phyloP scores from a whole-genome alignment of 2,329 filamentous ascomycete genomes.

The Apiospora marii region DNA sequence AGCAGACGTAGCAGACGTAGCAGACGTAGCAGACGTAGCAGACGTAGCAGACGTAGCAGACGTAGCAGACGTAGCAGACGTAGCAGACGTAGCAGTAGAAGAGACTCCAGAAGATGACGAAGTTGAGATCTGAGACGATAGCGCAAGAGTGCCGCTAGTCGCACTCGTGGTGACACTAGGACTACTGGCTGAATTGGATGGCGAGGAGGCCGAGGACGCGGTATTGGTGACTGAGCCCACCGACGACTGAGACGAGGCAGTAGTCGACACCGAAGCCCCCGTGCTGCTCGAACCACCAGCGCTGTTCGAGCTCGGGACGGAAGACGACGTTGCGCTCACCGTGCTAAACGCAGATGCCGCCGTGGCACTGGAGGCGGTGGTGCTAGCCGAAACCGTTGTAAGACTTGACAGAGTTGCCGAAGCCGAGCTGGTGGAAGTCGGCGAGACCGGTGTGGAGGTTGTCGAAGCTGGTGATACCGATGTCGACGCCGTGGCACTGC shows the following conservation, averaged over 20 bases:
- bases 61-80: no score
- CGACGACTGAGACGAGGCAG: neutral
- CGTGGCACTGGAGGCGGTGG: conserved; percentile 7
- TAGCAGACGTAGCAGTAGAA: neutral
- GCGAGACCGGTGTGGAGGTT: neutral
- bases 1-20: no score
- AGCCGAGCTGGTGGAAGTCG: conserved; percentile 9
- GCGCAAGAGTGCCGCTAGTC: neutral
- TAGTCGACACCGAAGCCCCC: neutral
- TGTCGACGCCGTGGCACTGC: neutral
- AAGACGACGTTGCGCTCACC: neutral
- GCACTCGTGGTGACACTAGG: neutral
- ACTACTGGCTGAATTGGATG: neutral
- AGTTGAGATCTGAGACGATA: neutral
- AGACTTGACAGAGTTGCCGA: neutral
- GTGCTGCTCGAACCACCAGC: neutral
- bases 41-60: no score
- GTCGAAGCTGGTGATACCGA: conserved; percentile 2
- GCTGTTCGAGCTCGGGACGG: neutral
- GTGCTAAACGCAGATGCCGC: neutral
- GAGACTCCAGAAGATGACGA: neutral
- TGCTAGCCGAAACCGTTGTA: neutral
- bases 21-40: no score
- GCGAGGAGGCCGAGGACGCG: neutral
- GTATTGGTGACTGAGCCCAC: neutral